phyloP scores from a whole-genome alignment of 306 rosid species.

The Canavalia gladiata region DNA sequence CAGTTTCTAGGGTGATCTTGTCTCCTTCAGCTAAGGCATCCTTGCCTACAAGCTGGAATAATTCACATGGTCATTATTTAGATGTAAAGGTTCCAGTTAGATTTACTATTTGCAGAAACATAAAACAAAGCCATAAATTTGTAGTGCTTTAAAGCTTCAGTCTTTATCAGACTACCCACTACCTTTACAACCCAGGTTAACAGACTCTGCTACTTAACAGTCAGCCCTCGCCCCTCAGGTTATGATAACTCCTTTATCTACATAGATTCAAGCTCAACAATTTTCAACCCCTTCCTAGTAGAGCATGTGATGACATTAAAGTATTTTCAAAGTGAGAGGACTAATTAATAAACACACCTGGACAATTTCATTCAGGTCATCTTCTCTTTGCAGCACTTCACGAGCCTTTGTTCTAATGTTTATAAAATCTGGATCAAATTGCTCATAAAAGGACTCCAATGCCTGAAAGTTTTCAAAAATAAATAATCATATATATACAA shows the following conservation, averaged over 20 bases:
- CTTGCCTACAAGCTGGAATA: slow-evolving; percentile 94
- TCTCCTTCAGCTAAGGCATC: slow-evolving; percentile 99
- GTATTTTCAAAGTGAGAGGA: slow-evolving; percentile 29
- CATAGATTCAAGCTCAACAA: slow-evolving; percentile 26
- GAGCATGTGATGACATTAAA: slow-evolving; percentile 15
- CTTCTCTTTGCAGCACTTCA: slow-evolving; percentile 97
- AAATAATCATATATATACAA: slow-evolving; percentile 7
- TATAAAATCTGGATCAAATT: slow-evolving; percentile 96
- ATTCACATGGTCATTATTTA: slow-evolving; percentile 1
- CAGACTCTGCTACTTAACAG: too few species aligned
- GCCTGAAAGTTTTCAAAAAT: slow-evolving; percentile 66
- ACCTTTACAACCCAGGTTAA: too few species aligned
- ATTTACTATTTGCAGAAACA: slow-evolving; percentile 7
- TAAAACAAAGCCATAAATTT: slow-evolving; percentile 24
- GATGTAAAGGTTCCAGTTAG: slow-evolving; percentile 25
- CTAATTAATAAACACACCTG: slow-evolving; percentile 65
- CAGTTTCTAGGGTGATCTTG: slow-evolving; percentile 97
- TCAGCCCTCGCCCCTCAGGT: too few species aligned
- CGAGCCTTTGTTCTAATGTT: slow-evolving; percentile 99
- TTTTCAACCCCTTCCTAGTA: slow-evolving; percentile 41
- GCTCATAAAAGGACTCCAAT: slow-evolving; percentile 90
- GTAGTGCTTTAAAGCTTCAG: background rate
- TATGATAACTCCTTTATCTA: too few species aligned
- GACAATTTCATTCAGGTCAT: slow-evolving; percentile 97
- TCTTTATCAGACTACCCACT: background rate